A percentile compares a stretch with the other conserved stretches of the same genome.
phyloP scores from a whole-genome alignment of 2,329 filamentous ascomycete species.

The Alternaria infectoria region DNA sequence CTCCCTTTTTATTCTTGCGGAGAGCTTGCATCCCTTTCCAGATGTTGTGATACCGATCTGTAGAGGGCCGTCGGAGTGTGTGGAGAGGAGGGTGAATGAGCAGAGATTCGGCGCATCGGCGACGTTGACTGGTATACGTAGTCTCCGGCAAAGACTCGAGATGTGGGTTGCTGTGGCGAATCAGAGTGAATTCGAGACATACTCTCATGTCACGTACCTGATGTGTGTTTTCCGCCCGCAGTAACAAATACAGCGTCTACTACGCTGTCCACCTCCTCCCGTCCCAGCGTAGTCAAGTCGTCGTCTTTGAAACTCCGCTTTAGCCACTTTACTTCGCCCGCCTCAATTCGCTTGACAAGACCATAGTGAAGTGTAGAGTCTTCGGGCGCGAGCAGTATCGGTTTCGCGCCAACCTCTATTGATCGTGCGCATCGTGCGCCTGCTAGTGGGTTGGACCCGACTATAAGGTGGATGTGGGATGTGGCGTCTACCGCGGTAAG shows the following conservation, averaged over 20 bases:
- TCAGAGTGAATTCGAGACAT: slow-evolving; percentile 8
- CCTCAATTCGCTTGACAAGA: slow-evolving; percentile 69
- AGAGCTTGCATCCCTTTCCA: slow-evolving; percentile 90
- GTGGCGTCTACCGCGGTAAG: slow-evolving; percentile 75
- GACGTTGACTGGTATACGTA: slow-evolving; percentile 92
- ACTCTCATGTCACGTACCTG: slow-evolving; percentile 47
- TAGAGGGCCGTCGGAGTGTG: slow-evolving; percentile 85
- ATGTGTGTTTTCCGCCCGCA: slow-evolving; percentile 56
- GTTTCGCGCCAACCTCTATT: slow-evolving; percentile 79
- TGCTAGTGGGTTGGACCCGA: slow-evolving; percentile 88
- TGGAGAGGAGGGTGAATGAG: slow-evolving; percentile 88
- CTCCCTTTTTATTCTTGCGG: slow-evolving; percentile 85
- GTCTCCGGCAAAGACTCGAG: slow-evolving; percentile 73
- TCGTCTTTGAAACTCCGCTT: slow-evolving; percentile 70
- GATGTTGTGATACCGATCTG: slow-evolving; percentile 97
- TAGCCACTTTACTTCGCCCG: slow-evolving; percentile 70
- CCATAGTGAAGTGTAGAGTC: slow-evolving; percentile 66
- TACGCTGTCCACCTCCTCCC: slow-evolving; percentile 75
- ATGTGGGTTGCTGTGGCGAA: slow-evolving; percentile 65
- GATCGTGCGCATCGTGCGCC: slow-evolving; percentile 81
- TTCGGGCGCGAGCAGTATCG: slow-evolving; percentile 77
- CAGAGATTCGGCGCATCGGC: slow-evolving; percentile 85
- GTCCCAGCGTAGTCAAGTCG: slow-evolving; percentile 78
- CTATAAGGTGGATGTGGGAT: slow-evolving; percentile 78
- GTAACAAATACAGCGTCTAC: slow-evolving; percentile 96